Percentiles rank a stretch among this genome's conserved stretches.
Evolutionary conservation across 225 moss, liverwort and hornwort species (phyloP).

Genomic region (Physcomitrium patens): DNA sequence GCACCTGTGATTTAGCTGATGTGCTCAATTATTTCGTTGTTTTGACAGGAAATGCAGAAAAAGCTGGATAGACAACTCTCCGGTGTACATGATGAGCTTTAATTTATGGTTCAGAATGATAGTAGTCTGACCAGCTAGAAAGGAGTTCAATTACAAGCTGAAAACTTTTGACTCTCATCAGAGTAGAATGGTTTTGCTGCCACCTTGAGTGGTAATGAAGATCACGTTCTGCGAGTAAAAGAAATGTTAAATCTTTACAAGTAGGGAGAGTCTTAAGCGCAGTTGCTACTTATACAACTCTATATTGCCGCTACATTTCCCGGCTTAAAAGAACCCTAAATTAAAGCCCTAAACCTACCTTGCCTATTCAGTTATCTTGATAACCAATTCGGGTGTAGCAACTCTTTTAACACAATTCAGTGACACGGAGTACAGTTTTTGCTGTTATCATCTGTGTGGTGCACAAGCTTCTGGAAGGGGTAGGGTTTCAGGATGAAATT

Average conservation of each 20-base stretch:
- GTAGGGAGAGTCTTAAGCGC: background rate
- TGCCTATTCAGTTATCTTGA: background rate
- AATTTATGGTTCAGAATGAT: slow-evolving; percentile 19
- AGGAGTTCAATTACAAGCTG: background rate
- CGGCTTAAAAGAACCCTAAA: background rate
- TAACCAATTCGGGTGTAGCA: background rate
- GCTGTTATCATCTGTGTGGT: too few species aligned
- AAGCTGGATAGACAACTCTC: slow-evolving; percentile 46
- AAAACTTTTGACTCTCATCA: slow-evolving; percentile 16
- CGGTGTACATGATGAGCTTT: slow-evolving; percentile 64
- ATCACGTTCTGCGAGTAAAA: background rate
- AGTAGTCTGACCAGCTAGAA: slow-evolving; percentile 1
- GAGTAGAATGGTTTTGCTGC: background rate
- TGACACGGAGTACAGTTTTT: too few species aligned
- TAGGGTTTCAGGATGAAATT: too few species aligned
- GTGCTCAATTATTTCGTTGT: slow-evolving; percentile 19
- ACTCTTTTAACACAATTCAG: too few species aligned
- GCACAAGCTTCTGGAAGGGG: too few species aligned
- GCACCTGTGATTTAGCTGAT: background rate
- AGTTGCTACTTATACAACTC: background rate
- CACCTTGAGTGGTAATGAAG: slow-evolving; percentile 8
- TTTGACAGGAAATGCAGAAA: slow-evolving; percentile 56
- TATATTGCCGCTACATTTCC: background rate
- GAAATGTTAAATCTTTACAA: background rate
- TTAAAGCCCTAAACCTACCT: too few species aligned